A percentile compares a stretch with the other conserved stretches of the same genome.
These are phyloP conservation scores for Globisporangium spinosum DNA, from an alignment of 352 stramenopile genomes.

Conservation along the genomic window DNA sequence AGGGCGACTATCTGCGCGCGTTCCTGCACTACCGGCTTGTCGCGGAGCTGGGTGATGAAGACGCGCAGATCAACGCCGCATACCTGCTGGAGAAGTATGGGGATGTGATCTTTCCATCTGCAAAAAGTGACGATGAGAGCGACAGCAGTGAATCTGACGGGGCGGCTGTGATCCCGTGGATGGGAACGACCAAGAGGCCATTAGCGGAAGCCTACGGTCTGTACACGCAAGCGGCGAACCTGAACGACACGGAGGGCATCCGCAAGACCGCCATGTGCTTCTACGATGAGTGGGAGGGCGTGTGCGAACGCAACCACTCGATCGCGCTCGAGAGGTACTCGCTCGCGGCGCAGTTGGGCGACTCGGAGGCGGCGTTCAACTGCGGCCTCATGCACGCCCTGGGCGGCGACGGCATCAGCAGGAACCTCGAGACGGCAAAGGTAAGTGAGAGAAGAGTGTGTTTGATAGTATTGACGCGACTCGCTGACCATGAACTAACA, in stretches of 20 bases:
- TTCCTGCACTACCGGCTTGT: constrained; percentile 70
- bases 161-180: constrained; percentile 17
- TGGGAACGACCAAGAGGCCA: constrained; percentile 25
- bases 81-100: constrained; percentile 65
- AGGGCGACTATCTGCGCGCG: constrained; percentile 57
- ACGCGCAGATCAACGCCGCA: constrained; percentile 62
- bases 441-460: constrained; percentile 5
- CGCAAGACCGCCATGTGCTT: constrained; percentile 62
- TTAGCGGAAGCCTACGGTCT: constrained; percentile 47
- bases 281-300: constrained; percentile 54
- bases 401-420: constrained; percentile 41
- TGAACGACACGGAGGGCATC: constrained; percentile 74
- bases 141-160: constrained; percentile 8
- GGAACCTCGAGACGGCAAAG: constrained; percentile 38
- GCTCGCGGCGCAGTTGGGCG: constrained; percentile 45
- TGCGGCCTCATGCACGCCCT: constrained; percentile 54
- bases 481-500: background rate
- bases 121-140: too few species aligned
- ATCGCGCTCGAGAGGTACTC: constrained; percentile 51
- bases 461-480: background rate
- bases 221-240: constrained; percentile 45
- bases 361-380: constrained; percentile 62
- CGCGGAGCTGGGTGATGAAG: constrained; percentile 58
- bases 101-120: constrained; percentile 30
- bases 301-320: constrained; percentile 50